Evolutionary conservation across 2,329 filamentous ascomycete species (phyloP), one percentile per base, ranked within the genome.

Genomic region (Apiospora sp.): DNA sequence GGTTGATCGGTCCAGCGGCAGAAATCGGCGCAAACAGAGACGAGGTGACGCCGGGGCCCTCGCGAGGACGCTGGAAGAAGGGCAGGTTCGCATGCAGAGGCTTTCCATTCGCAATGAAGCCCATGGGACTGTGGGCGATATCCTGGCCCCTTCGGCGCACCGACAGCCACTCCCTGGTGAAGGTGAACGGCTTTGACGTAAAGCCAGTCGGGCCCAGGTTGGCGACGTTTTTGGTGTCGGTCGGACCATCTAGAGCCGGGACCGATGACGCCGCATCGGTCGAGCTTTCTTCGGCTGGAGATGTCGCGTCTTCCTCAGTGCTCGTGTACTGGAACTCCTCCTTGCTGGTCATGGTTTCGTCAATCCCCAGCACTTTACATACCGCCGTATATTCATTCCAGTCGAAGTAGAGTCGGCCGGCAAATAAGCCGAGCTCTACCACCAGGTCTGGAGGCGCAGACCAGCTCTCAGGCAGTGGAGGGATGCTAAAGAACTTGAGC

Each of bases 401-500:
- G 0, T 86, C 83, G 72, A 92, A 88, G 75, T 92, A 92, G 0
- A 93, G 81, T 0, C 90, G 83, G 0, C 91, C 91, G 0, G 89
- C 83, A 67, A 92, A 83, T 5, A 93, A 83, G 0, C 91, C 91
- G 0, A 93, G 77, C 75, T 93, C 88, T 0, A 89, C 83, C 0
- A 78, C 82, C 0, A 93, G 80, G 88, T 88, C 91, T 0, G 72
- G 24, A 0, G 91, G 90, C 0, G 86, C 78, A 1, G 74, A 67
- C 81, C 84, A 86, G 0, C 75, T 69, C 0, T 48, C 1, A 0
- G 87, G 84, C 0, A 90, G 79, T 0, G 78, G 37, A 0, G 91
- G 91, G 0, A 90, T 80, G 0, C 85, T 80, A 75, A 88, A 89
- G 76, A 86, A 92, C 0, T 77, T 76, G 0, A 93, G 79, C 0